phyloP scores from a whole-genome alignment of 805 yeast species.

The Yarrowia osloensis region DNA sequence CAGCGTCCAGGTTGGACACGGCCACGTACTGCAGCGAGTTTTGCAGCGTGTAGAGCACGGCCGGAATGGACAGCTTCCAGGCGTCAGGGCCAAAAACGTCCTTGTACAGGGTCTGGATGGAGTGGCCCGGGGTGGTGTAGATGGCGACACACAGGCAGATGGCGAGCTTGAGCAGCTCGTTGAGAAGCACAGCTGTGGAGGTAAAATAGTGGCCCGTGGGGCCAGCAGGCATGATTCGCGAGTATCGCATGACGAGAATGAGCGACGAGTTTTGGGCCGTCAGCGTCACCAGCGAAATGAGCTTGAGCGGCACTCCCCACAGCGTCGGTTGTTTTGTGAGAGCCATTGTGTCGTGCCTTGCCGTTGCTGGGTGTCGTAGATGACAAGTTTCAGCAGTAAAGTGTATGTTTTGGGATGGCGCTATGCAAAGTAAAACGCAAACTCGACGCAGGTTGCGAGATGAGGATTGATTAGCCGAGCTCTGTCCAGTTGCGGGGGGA shows the following conservation, averaged over 20 bases:
- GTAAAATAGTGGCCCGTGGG: conserved; percentile 43
- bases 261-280: conserved; percentile 47
- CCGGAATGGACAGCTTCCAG: conserved; percentile 49
- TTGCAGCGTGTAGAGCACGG: conserved; percentile 46
- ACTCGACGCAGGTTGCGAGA: not conserved
- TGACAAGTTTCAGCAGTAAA: not conserved
- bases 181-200: conserved; percentile 47
- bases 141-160: conserved; percentile 40
- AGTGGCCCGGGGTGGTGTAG: conserved; percentile 36
- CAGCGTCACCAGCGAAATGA: conserved; percentile 44
- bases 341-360: conserved; percentile 6
- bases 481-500: too few relatives aligned
- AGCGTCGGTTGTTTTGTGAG: conserved; percentile 29
- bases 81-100: conserved; percentile 45
- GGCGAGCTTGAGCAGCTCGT: conserved; percentile 45
- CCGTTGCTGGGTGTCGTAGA: not conserved
- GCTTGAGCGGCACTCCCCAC: conserved; percentile 42
- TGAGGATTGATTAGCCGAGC: not conserved
- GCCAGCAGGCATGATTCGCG: conserved; percentile 46
- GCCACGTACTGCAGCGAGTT: conserved; percentile 48
- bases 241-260: conserved; percentile 48
- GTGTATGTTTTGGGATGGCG: not conserved
- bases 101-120: conserved; percentile 26
- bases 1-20: conserved; percentile 48
- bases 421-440: not conserved